phyloP scores from a whole-genome alignment of 805 yeast species.

The Wickerhamiella parazyma region DNA sequence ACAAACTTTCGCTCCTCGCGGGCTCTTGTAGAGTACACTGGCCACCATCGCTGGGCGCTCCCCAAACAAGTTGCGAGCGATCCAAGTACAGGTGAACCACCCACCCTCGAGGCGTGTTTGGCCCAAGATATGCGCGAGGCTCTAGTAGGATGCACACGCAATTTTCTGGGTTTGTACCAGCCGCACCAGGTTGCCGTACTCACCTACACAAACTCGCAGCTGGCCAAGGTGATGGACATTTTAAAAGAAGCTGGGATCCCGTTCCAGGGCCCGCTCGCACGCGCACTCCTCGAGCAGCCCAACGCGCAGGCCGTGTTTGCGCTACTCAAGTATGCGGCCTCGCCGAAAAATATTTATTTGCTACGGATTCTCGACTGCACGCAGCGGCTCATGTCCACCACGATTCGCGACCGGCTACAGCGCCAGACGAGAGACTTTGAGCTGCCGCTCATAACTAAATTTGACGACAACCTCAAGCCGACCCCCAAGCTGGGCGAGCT shows the following conservation, averaged over 20 bases:
- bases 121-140: too few species aligned
- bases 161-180: neutral
- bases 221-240: neutral
- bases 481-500: conserved; percentile 12
- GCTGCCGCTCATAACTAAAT: neutral
- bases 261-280: neutral
- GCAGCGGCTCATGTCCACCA: neutral
- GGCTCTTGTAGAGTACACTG: conserved; percentile 46
- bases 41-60: conserved; percentile 25
- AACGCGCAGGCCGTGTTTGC: neutral
- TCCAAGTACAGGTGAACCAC: too few species aligned
- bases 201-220: conserved; percentile 1
- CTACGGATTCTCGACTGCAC: conserved; percentile 23
- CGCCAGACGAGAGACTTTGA: neutral
- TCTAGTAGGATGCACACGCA: too few species aligned
- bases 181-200: neutral
- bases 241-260: neutral
- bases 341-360: neutral
- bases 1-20: conserved; percentile 75
- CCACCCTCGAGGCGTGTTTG: too few species aligned
- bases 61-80: conserved; percentile 8
- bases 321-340: neutral
- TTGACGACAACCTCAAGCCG: neutral
- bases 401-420: neutral
- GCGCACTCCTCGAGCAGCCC: neutral